These are phyloP conservation scores for Leccinum variicolor DNA, from an alignment of 768 basidiomycete genomes.

Conservation along the genomic window DNA sequence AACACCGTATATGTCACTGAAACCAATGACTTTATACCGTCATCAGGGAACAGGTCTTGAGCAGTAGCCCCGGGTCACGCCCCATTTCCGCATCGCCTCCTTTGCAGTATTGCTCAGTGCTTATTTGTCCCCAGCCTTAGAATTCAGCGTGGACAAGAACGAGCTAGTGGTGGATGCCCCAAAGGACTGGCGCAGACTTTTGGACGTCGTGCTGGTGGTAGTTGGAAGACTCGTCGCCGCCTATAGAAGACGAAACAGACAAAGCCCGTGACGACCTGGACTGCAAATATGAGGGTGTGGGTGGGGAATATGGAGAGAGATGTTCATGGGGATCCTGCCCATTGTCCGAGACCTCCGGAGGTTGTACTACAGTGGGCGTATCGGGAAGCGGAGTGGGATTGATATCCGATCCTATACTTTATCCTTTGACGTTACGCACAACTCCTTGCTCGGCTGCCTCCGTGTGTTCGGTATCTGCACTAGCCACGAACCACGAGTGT, in stretches of 20 bases:
- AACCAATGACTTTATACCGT: too few species aligned
- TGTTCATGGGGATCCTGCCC: conserved; percentile 18
- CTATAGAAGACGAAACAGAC: conserved; percentile 33
- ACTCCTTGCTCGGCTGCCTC: conserved; percentile 25
- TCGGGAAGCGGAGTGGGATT: conserved; percentile 22
- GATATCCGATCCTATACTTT: conserved; percentile 36
- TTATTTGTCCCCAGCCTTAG: conserved; percentile 79
- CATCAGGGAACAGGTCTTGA: too few species aligned
- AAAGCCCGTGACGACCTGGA: conserved; percentile 34
- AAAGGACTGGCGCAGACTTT: conserved; percentile 44
- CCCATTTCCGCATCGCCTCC: conserved; percentile 92
- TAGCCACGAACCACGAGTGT: conserved; percentile 56
- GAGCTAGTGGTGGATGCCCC: conserved; percentile 36
- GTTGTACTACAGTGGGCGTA: conserved; percentile 3
- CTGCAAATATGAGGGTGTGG: conserved; percentile 35
- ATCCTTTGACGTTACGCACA: conserved; percentile 18
- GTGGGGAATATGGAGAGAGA: conserved; percentile 39
- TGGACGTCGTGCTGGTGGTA: conserved; percentile 26
- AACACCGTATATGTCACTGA: too few species aligned
- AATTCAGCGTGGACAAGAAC: conserved; percentile 77
- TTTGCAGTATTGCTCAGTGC: conserved; percentile 80
- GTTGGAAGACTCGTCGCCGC: conserved; percentile 27
- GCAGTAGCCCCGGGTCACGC: conserved; percentile 57
- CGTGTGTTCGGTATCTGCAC: conserved; percentile 36
- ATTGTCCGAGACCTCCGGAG: conserved; percentile 14